Conservation (phyloP, 257 asterid genomes). For the Ilex asprella region DNA sequence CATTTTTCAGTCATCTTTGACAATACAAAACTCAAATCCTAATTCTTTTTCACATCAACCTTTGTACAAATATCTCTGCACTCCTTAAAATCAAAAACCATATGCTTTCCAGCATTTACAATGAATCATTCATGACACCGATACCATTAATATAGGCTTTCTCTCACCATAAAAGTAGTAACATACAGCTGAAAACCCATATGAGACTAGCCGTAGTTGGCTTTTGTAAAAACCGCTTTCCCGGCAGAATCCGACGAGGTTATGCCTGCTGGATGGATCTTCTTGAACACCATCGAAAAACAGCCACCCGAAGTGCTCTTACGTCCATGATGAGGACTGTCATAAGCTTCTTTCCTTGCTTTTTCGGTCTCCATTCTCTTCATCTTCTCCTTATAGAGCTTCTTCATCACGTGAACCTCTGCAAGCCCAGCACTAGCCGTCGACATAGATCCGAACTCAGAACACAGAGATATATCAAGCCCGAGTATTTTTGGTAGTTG, state of each 20-base stretch:
- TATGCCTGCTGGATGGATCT: conserved; percentile 7
- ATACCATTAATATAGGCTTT: no score
- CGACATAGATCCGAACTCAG: conserved; percentile 1
- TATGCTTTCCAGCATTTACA: background rate
- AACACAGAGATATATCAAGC: background rate
- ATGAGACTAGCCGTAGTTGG: no score
- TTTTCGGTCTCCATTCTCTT: conserved; percentile 13
- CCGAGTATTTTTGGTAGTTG: background rate
- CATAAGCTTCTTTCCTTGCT: background rate
- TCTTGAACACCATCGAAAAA: conserved; percentile 15
- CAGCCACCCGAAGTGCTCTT: conserved; percentile 3
- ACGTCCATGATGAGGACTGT: no score
- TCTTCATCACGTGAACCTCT: conserved; percentile 24
- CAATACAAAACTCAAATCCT: no score
- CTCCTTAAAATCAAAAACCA: background rate
- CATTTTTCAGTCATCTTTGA: no score
- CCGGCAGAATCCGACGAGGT: background rate
- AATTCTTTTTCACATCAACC: no score
- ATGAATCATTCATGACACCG: no score
- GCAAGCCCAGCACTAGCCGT: conserved; percentile 20
- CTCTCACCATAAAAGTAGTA: no score
- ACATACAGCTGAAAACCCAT: no score
- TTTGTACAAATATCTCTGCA: background rate
- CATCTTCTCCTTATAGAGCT: conserved; percentile 20
- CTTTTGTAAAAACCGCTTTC: background rate